Conservation (phyloP, 2,329 filamentous ascomycete genomes). For the Penicillium sp. region DNA sequence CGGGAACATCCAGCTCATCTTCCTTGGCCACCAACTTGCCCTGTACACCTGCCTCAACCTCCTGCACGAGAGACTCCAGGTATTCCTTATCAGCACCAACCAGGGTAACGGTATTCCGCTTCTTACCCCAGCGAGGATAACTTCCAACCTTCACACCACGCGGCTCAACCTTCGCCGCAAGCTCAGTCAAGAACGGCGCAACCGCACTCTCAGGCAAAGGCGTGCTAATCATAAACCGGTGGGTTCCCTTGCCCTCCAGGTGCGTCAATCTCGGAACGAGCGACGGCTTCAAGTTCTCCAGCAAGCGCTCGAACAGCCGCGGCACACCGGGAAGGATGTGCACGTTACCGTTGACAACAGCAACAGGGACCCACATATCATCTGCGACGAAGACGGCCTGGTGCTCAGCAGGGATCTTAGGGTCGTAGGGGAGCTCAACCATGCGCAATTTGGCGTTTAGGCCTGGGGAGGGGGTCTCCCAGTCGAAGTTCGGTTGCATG, state of each 20-base stretch:
- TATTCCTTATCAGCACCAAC: conserved; percentile 74
- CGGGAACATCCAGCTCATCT: conserved; percentile 64
- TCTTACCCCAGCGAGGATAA: conserved; percentile 90
- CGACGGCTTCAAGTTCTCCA: conserved; percentile 72
- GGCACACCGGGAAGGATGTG: conserved; percentile 93
- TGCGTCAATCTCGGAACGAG: conserved; percentile 72
- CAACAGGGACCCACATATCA: conserved; percentile 86
- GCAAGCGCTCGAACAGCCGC: conserved; percentile 73
- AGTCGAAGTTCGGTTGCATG: conserved; percentile 74
- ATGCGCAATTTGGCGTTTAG: conserved; percentile 84
- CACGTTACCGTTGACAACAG: conserved; percentile 86
- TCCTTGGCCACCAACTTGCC: conserved; percentile 70
- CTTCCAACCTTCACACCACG: conserved; percentile 90
- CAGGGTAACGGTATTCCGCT: conserved; percentile 84
- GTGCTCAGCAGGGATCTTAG: conserved; percentile 60
- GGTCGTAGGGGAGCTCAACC: conserved; percentile 81
- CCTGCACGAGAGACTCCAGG: conserved; percentile 74
- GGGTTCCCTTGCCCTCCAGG: conserved; percentile 77
- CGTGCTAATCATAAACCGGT: conserved; percentile 80
- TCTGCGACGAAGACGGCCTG: conserved; percentile 79
- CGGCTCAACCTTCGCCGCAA: conserved; percentile 71
- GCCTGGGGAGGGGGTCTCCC: conserved; percentile 77
- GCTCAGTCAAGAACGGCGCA: conserved; percentile 76
- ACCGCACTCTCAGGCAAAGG: conserved; percentile 83
- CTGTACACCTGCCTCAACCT: conserved; percentile 74